A percentile compares a stretch with the other conserved stretches of the same genome.
These are phyloP conservation scores for Rhynchosporium agropyri DNA, from an alignment of 2,329 filamentous ascomycete species.

Conservation along the genomic window DNA sequence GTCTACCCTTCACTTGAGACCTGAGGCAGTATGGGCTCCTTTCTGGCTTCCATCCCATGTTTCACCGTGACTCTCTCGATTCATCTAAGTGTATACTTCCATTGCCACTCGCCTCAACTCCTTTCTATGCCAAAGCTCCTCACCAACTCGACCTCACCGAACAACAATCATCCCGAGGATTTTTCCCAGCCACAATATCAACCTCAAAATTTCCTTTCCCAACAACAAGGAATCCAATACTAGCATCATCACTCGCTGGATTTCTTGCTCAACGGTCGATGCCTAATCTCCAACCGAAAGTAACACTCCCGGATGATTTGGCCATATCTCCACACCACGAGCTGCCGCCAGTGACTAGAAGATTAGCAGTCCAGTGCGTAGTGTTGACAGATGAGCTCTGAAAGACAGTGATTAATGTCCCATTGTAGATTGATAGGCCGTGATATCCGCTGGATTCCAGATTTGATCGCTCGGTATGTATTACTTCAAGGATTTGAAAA, in stretches of 20 bases:
- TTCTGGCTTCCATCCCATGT: no score
- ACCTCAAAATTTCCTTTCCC: slow-evolving; percentile 24
- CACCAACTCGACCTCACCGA: slow-evolving; percentile 5
- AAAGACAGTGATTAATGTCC: slow-evolving; percentile 1
- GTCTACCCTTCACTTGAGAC: no score
- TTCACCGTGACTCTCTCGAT: no score
- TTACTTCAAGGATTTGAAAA: neutral
- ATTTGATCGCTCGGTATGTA: no score
- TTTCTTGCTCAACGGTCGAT: slow-evolving; percentile 8
- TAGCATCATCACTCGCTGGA: slow-evolving; percentile 15
- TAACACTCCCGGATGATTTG: slow-evolving; percentile 17
- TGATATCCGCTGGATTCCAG: slow-evolving; percentile 18
- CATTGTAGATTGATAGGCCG: slow-evolving; percentile 20
- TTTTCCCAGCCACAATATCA: slow-evolving; percentile 22
- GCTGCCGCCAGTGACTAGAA: slow-evolving; percentile 20
- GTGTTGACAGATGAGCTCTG: slow-evolving; percentile 24
- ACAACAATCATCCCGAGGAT: slow-evolving; percentile 2
- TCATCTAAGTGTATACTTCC: no score
- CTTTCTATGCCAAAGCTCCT: neutral
- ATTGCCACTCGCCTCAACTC: neutral
- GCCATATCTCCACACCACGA: slow-evolving; percentile 20
- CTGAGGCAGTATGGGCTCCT: no score
- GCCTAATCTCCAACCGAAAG: slow-evolving; percentile 20
- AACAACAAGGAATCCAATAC: slow-evolving; percentile 22
- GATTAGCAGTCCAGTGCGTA: slow-evolving; percentile 24